Conservation (phyloP, 129 eudicot species). For the Arctium minus region DNA sequence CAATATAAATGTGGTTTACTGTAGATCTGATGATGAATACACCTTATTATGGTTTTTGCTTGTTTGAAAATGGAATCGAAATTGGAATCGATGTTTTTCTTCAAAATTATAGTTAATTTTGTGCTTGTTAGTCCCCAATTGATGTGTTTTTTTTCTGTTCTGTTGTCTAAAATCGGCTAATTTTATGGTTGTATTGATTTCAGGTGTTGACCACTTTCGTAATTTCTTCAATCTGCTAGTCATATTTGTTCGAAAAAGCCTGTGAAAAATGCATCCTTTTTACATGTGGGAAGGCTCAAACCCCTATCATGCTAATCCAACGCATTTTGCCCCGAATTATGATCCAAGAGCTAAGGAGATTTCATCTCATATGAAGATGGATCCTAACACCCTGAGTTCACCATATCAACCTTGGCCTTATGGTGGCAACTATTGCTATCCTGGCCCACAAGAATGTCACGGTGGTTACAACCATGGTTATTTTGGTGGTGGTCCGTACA, state of each 20-base stretch:
- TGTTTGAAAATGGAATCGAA: too few species aligned
- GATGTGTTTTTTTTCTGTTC: not conserved
- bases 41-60: not conserved
- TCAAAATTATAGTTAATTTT: not conserved
- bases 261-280: constrained; percentile 33
- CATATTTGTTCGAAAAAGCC: not conserved
- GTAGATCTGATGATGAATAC: not conserved
- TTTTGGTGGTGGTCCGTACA: constrained; percentile 31
- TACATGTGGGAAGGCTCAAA: constrained; percentile 22
- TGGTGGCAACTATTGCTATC: constrained; percentile 32
- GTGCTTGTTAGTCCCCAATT: not conserved
- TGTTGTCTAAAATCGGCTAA: not conserved
- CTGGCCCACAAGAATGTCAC: constrained; percentile 36
- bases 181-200: not conserved
- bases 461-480: constrained; percentile 44
- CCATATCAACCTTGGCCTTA: constrained; percentile 40
- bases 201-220: constrained; percentile 4
- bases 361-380: constrained; percentile 36
- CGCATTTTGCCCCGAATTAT: constrained; percentile 24
- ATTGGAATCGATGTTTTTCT: not conserved
- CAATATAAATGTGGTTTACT: not conserved
- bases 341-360: constrained; percentile 28
- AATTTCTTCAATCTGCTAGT: not conserved
- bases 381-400: constrained; percentile 22
- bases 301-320: constrained; percentile 33